phyloP scores from a whole-genome alignment of 1,284 basidiomycete genomes.

The Volvariella volvacea region DNA sequence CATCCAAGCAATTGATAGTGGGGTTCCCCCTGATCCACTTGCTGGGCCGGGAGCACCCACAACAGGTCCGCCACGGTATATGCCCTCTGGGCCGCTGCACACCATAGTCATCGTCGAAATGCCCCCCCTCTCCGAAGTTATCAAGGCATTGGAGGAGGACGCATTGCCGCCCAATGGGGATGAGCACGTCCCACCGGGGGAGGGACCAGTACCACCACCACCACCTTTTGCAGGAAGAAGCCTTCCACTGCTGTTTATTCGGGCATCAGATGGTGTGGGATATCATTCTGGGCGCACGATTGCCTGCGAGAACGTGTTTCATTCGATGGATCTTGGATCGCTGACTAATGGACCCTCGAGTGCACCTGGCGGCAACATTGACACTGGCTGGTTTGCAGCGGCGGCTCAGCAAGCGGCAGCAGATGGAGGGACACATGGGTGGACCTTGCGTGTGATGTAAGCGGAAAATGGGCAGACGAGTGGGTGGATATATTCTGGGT shows the following conservation, averaged over 20 bases:
- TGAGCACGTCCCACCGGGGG: conserved; percentile 27
- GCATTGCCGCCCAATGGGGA: conserved; percentile 37
- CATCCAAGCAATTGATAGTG: conserved; percentile 18
- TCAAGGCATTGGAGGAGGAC: conserved; percentile 70
- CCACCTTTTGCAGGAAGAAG: conserved; percentile 53
- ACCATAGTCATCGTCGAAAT: conserved; percentile 76
- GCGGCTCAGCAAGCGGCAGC: conserved; percentile 54
- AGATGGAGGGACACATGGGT: conserved; percentile 52
- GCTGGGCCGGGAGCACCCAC: conserved; percentile 21
- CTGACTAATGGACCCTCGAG: conserved; percentile 35
- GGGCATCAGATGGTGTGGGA: conserved; percentile 70
- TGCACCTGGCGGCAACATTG: conserved; percentile 33
- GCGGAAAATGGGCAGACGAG: conserved; percentile 4
- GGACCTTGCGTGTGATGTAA: conserved; percentile 73
- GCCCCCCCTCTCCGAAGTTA: conserved; percentile 62
- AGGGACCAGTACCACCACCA: conserved; percentile 26
- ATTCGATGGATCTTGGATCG: conserved; percentile 45
- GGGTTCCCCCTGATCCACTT: conserved; percentile 23
- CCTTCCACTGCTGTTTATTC: conserved; percentile 68
- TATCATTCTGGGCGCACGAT: conserved; percentile 82
- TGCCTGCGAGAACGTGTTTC: conserved; percentile 76
- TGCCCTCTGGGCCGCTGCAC: conserved; percentile 49
- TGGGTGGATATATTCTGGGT: no score
- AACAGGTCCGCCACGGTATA: conserved; percentile 37
- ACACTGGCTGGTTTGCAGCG: conserved; percentile 60